Conservation (phyloP, 306 rosid genomes). For the Malus orientalis region DNA sequence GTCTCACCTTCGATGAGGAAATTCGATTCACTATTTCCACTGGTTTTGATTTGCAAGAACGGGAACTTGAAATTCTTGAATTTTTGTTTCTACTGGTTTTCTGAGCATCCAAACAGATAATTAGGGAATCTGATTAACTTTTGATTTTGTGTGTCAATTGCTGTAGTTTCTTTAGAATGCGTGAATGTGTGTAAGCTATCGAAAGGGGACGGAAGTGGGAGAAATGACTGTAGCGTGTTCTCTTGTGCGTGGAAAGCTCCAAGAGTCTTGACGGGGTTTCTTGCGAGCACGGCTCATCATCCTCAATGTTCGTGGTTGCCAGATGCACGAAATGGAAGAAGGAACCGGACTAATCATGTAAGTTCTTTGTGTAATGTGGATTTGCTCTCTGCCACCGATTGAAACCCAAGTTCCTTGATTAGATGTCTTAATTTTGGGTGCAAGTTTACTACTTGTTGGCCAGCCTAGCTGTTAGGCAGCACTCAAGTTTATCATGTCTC, state of each 20-base stretch:
- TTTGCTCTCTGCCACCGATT: background rate
- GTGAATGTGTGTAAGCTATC: constrained; percentile 68
- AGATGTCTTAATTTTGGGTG: background rate
- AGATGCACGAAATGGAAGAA: constrained; percentile 41
- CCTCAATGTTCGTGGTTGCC: constrained; percentile 35
- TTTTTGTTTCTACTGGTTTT: background rate
- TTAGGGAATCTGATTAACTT: constrained; percentile 4
- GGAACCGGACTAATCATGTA: constrained; percentile 63
- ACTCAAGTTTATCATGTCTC: background rate
- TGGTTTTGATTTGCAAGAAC: background rate
- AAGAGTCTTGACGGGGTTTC: constrained; percentile 83
- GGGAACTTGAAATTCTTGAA: background rate
- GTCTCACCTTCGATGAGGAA: background rate
- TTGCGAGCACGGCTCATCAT: constrained; percentile 81
- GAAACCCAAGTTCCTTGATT: background rate
- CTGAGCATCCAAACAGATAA: constrained; percentile 2
- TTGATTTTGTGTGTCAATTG: constrained; percentile 21
- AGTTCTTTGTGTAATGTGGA: constrained; percentile 27
- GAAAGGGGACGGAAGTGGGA: constrained; percentile 76
- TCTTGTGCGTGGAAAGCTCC: constrained; percentile 96
- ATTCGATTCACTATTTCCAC: background rate
- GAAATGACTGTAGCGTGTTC: constrained; percentile 66
- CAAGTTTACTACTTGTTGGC: background rate
- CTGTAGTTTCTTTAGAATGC: constrained; percentile 88
- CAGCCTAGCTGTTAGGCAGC: background rate